A percentile compares a stretch with the other conserved stretches of the same genome.
Conservation (phyloP, 1,139 yeast genomes). For the Blastobotrys malaysiensis region DNA sequence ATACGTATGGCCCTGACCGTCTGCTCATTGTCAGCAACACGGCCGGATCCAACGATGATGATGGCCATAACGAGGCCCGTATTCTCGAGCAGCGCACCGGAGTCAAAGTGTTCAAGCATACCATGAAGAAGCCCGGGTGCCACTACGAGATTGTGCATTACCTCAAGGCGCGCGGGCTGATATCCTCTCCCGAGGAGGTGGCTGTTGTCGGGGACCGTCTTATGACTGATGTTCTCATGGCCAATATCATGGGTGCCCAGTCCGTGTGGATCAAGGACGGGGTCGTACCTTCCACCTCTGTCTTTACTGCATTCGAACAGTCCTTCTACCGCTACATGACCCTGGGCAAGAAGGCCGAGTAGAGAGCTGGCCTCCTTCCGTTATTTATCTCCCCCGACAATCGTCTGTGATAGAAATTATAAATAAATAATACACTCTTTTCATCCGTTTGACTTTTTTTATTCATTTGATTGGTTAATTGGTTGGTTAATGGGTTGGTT, state of each 20-base stretch:
- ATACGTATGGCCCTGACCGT: slow-evolving; percentile 56
- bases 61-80: slow-evolving; percentile 53
- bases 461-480: too few species aligned
- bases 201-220: slow-evolving; percentile 87
- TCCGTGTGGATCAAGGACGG: slow-evolving; percentile 83
- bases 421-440: neutral
- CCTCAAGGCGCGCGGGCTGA: slow-evolving; percentile 36
- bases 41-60: slow-evolving; percentile 84
- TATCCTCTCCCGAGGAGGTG: slow-evolving; percentile 52
- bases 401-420: neutral
- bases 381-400: neutral
- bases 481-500: too few species aligned
- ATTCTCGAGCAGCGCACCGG: slow-evolving; percentile 65
- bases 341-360: neutral
- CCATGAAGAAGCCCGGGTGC: slow-evolving; percentile 88
- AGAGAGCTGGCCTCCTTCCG: too few species aligned
- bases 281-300: slow-evolving; percentile 49
- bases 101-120: slow-evolving; percentile 70
- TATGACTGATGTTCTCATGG: slow-evolving; percentile 89
- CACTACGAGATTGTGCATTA: slow-evolving; percentile 59
- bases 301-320: slow-evolving; percentile 40
- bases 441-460: too few species aligned
- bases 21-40: slow-evolving; percentile 84
- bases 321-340: slow-evolving; percentile 19
- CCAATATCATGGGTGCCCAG: slow-evolving; percentile 85